Conservation (phyloP, 768 basidiomycete genomes). For the Macrolepiota albuminosa region DNA sequence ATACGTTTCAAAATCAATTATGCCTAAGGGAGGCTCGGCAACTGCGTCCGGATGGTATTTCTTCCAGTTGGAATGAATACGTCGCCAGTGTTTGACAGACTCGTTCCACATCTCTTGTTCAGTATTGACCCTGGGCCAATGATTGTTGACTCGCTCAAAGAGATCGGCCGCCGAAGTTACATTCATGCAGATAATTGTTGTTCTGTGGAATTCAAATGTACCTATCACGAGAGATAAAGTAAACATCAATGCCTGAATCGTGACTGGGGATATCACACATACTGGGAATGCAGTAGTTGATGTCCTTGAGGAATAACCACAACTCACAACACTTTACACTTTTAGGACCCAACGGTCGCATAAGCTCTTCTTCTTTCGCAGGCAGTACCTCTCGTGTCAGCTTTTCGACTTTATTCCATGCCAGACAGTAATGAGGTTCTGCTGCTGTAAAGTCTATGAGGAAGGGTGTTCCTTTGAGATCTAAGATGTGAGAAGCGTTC, state of each 20-base stretch:
- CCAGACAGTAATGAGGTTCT: neutral
- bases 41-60: neutral
- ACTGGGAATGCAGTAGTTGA: neutral
- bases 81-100: neutral
- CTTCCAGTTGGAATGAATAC: neutral
- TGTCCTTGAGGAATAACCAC: neutral
- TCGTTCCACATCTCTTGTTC: neutral
- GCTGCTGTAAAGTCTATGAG: neutral
- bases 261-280: no score
- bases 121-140: neutral
- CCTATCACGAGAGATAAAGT: neutral
- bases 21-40: neutral
- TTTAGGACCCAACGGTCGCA: neutral
- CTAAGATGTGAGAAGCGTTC: neutral
- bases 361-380: neutral
- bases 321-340: neutral
- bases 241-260: neutral
- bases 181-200: neutral
- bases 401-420: neutral
- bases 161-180: neutral
- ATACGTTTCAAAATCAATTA: neutral
- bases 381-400: neutral
- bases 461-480: neutral
- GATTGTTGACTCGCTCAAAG: neutral
- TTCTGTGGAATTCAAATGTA: neutral